A percentile compares a stretch with the other conserved stretches of the same genome.
These are phyloP conservation scores for Fusarium sp. DNA, from an alignment of 2,329 filamentous ascomycete genomes.

Conservation along the genomic window DNA sequence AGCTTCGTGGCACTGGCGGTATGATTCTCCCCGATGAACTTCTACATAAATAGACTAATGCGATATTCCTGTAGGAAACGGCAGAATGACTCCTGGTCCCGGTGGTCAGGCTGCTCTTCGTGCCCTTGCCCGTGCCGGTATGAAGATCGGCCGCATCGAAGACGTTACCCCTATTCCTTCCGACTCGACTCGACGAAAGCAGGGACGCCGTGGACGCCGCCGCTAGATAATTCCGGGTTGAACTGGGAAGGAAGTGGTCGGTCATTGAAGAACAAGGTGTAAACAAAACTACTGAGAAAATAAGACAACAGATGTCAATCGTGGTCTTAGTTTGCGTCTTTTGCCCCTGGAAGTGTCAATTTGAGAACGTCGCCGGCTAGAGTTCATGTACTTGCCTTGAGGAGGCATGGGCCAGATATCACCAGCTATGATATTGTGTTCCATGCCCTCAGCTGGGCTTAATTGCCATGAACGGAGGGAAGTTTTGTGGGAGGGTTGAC, in stretches of 20 bases:
- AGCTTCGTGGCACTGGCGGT: slow-evolving; percentile 99
- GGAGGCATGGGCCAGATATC: no score
- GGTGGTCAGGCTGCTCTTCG: slow-evolving; percentile 99
- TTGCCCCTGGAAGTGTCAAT: no score
- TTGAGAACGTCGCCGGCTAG: no score
- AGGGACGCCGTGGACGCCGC: slow-evolving; percentile 99
- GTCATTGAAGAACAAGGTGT: no score
- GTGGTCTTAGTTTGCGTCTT: no score
- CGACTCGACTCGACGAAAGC: slow-evolving; percentile 99
- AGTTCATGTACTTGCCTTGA: no score
- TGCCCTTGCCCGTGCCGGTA: slow-evolving; percentile 97
- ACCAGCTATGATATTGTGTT: no score
- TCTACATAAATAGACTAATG: slow-evolving; percentile 11
- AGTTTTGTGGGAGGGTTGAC: no score
- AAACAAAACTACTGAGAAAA: no score
- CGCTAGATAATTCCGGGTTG: slow-evolving; percentile 46
- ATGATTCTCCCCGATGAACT: slow-evolving; percentile 51
- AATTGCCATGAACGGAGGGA: no score
- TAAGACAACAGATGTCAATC: no score
- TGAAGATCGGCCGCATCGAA: slow-evolving; percentile 99
- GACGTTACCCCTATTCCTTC: slow-evolving; percentile 99
- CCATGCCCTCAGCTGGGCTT: no score
- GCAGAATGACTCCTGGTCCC: slow-evolving; percentile 99
- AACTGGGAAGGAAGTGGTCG: neutral
- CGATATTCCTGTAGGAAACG: slow-evolving; percentile 76